Conservation (phyloP, 805 yeast genomes). For the Cyberlindnera saturnus region DNA sequence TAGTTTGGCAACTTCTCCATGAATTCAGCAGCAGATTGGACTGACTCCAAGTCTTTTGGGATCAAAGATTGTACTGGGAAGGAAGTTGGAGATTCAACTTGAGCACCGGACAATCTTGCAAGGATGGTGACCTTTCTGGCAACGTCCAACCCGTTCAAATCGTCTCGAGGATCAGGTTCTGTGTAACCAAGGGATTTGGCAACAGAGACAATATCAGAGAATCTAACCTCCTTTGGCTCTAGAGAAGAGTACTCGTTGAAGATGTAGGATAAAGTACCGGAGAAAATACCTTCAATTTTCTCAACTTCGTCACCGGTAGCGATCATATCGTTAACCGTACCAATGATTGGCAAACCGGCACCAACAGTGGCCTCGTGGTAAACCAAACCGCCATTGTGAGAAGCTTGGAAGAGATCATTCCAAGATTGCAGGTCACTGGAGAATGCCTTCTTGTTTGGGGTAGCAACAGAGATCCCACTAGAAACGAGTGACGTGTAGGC, state of each 20-base stretch:
- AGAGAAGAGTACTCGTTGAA: conserved; percentile 87
- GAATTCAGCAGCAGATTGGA: conserved; percentile 70
- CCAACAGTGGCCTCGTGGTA: conserved; percentile 99
- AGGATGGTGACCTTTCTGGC: conserved; percentile 97
- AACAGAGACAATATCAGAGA: conserved; percentile 81
- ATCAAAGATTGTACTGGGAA: conserved; percentile 93
- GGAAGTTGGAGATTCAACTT: conserved; percentile 80
- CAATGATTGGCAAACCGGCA: conserved; percentile 94
- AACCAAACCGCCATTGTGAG: conserved; percentile 59
- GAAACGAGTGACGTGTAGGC: conserved; percentile 69
- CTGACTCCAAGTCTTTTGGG: conserved; percentile 77
- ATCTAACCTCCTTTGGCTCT: conserved; percentile 55
- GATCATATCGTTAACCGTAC: conserved; percentile 81
- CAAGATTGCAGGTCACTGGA: conserved; percentile 70
- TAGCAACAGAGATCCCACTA: conserved; percentile 86
- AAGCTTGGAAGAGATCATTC: conserved; percentile 61
- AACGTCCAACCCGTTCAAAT: conserved; percentile 94
- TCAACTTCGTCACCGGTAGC: conserved; percentile 90
- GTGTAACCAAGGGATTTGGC: conserved; percentile 94
- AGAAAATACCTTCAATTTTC: conserved; percentile 91
- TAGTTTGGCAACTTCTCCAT: conserved; percentile 73
- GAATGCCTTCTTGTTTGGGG: conserved; percentile 98
- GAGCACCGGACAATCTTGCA: conserved; percentile 86
- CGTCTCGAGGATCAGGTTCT: conserved; percentile 99
- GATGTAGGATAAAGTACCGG: conserved; percentile 92